Evolutionary conservation across 2,329 filamentous ascomycete genomes (phyloP), one percentile per base, ranked within the genome.

Genomic region (Colletotrichum limetticola): DNA sequence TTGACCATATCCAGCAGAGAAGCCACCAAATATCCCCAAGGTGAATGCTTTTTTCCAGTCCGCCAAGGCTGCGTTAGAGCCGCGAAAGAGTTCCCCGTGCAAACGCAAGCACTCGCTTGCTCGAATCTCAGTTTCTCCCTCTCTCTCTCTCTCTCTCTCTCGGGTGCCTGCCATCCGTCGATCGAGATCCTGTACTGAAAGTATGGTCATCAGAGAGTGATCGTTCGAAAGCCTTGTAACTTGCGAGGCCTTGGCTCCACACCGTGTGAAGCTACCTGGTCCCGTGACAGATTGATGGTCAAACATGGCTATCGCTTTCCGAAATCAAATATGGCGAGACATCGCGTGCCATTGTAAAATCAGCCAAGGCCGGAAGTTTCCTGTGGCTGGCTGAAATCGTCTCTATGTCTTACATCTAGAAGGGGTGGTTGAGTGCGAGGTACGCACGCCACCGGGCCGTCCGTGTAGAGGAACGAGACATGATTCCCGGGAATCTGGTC

Each of bases 221-320:
- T 63, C 14, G n/a, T 9, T n/a, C n/a, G n/a, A 49, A 11, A 28
- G 35, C 32, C 32, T 57, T 30, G n/a, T 11, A 22, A n/a, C 32
- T 57, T 30, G n/a, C 16, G 19, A n/a, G 24, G 57, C 24, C 35
- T 14, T 30, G n/a, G 52, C 57, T 68, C 69, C 65, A 53, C 65
- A 68, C 58, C 19, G 65, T 63, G 65, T 68, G 65, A 59, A 42
- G 28, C 26, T n/a, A 52, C 30, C 7, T 62, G 37, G 30, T 68
- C 65, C 69, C 65, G 65, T 72, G 65, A 72, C 65, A 37, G 52
- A 53, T 72, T 53, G 42, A 26, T 63, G 57, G 69, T 72, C 65
- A 72, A 63, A 63, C 65, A 53, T 58, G 28, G 19, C 58, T 55
- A 52, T 58, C 42, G 42, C 57, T 24, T 37, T 42, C 22, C 49